Conservation (phyloP, 2,329 filamentous ascomycete genomes). For the Pseudocercospora vitis region DNA sequence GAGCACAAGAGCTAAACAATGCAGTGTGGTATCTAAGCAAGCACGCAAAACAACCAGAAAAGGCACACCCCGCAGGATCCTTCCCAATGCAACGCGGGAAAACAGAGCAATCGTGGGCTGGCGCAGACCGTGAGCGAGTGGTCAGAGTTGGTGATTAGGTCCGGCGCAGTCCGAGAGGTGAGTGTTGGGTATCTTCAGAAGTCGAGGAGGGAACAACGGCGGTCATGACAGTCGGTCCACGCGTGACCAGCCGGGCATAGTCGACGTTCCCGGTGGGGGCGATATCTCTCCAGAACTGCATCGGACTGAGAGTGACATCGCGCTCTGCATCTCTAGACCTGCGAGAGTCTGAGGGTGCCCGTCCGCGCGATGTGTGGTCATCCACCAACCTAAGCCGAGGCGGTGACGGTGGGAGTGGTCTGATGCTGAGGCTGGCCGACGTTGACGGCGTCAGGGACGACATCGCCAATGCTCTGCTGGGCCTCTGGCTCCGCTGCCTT, state of each 20-base stretch:
- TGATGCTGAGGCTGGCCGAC: conserved; percentile 34
- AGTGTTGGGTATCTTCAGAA: conserved; percentile 15
- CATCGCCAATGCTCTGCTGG: conserved; percentile 34
- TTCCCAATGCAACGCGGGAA: conserved; percentile 15
- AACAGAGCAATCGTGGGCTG: conserved; percentile 21
- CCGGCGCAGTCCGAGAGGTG: conserved; percentile 13
- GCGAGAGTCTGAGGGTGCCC: not conserved
- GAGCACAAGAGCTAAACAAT: conserved; percentile 14
- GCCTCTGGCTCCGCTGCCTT: conserved; percentile 28
- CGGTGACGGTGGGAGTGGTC: conserved; percentile 35
- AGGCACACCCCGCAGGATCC: conserved; percentile 6
- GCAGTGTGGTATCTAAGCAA: conserved; percentile 22
- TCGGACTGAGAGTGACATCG: conserved; percentile 6
- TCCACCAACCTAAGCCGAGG: conserved; percentile 34
- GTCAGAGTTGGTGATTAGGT: conserved; percentile 20
- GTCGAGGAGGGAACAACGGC: not conserved
- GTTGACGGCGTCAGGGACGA: conserved; percentile 33
- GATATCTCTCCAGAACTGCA: conserved; percentile 10
- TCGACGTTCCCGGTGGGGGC: not conserved
- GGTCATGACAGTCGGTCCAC: not conserved
- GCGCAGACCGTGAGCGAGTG: conserved; percentile 21
- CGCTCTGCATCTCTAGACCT: not conserved
- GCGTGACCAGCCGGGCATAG: not conserved
- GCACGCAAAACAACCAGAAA: conserved; percentile 18
- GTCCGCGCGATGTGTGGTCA: conserved; percentile 13